Base-by-base conservation (phyloP, 352 stramenopile species). In the Phytophthora melonis region DNA sequence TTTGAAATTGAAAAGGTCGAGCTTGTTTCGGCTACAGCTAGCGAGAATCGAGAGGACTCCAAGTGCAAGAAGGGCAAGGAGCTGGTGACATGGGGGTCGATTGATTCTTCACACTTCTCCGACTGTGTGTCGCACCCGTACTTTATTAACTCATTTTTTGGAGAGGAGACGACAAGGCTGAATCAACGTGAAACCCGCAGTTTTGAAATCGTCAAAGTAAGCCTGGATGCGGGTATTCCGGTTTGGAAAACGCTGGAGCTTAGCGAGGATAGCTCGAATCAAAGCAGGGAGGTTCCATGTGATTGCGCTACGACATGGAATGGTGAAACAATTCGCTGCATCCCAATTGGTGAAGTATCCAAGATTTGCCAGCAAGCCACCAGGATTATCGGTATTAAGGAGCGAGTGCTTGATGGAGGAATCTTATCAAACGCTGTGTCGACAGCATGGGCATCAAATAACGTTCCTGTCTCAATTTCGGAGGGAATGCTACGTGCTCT, bases 111-210 rank as follows among this genome's bases (percentile, higher is more conserved):
- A 11, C 52, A 75, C 30, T 82, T 90, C 55, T 80, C 70, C 5
- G 80, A 89, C 32, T 92, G 81, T 54, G 83, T 93, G 18, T 88
- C 82, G 1, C 87, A 94, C 43, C 87, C 87, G n/a, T 94, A 92
- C 50, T 94, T 93, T 43, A 86, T 85, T 16, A 79, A 75, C 25
- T 88, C 85, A 30, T 94, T 94, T 58, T 94, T 90, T 70, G 74
- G 76, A 13, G 80, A 93, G 19, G 80, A 89, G 65, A 79, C 80
- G 19, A 77, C 75, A 16, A 73, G 78, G 14, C 41, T 89, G 19
- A 89, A 78, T 73, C 77, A 75, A 16, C 75, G 78, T 18, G 78
- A 90, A 60, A 77, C 78, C 5, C 77, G 83, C 27, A 93, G 86
- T 49, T 89, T 92, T 62, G 86, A 93, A 61, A 76, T 92, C 21